These are phyloP conservation scores for Periconia macrospinosa DNA, from an alignment of 2,329 filamentous ascomycete genomes.

Conservation along the genomic window DNA sequence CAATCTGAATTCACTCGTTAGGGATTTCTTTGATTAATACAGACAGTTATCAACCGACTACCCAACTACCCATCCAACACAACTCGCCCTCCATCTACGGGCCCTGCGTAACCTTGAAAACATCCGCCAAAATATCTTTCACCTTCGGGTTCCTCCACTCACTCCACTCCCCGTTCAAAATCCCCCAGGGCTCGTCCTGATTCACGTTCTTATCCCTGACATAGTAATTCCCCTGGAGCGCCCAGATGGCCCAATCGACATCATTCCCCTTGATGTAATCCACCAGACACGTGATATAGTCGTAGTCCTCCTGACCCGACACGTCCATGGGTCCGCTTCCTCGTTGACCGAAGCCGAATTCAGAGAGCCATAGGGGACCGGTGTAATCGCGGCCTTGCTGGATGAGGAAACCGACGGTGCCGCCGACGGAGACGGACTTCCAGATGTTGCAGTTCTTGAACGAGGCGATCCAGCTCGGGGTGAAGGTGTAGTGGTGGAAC, in stretches of 20 bases:
- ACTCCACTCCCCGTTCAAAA: conserved; percentile 47
- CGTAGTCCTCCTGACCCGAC: conserved; percentile 17
- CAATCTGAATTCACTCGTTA: too few relatives aligned
- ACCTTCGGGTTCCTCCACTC: conserved; percentile 44
- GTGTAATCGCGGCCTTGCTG: conserved; percentile 52
- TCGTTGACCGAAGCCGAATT: conserved; percentile 52
- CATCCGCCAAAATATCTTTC: conserved; percentile 34
- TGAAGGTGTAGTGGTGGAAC: conserved; percentile 56
- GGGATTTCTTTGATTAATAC: too few relatives aligned
- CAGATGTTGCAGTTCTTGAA: conserved; percentile 47
- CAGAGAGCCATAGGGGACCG: conserved; percentile 57
- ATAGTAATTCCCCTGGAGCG: conserved; percentile 62
- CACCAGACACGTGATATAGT: conserved; percentile 48
- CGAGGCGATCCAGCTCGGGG: conserved; percentile 47
- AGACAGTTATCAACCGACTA: too few relatives aligned
- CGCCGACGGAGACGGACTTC: conserved; percentile 49
- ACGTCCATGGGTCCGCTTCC: conserved; percentile 13
- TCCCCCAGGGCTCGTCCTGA: conserved; percentile 55
- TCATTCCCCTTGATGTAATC: conserved; percentile 58
- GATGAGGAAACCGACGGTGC: conserved; percentile 56
- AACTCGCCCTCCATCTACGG: conserved; percentile 26
- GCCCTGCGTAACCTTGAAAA: conserved; percentile 49
- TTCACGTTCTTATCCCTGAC: conserved; percentile 54
- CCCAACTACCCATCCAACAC: too few relatives aligned
- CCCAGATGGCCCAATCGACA: conserved; percentile 62